A percentile compares a stretch with the other conserved stretches of the same genome.
Evolutionary conservation across 805 yeast species (phyloP).

Genomic region (Kregervanrija pseudodelftensis): DNA sequence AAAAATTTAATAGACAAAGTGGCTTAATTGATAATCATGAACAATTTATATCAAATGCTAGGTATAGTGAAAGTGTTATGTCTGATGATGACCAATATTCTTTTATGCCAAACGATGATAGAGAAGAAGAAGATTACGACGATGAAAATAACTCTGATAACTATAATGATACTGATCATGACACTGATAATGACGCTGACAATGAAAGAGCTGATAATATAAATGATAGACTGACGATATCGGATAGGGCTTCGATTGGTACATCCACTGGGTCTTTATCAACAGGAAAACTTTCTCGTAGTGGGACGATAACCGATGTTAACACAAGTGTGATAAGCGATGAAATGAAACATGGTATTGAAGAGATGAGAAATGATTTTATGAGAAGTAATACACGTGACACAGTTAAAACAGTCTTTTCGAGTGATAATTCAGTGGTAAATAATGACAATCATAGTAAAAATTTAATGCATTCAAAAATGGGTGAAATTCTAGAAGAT

Average conservation of each 20-base stretch:
- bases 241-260: background rate
- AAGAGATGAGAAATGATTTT: conserved; percentile 16
- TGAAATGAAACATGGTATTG: conserved; percentile 7
- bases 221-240: conserved; percentile 4
- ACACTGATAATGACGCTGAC: background rate
- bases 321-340: conserved; percentile 7
- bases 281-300: conserved; percentile 11
- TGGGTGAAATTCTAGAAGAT: too few species aligned
- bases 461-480: too few species aligned
- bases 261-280: conserved; percentile 19
- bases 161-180: background rate
- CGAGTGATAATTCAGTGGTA: too few species aligned
- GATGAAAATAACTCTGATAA: background rate
- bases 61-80: conserved; percentile 9
- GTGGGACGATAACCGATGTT: background rate
- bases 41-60: conserved; percentile 6
- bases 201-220: conserved; percentile 4
- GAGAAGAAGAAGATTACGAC: conserved; percentile 1
- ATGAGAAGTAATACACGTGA: conserved; percentile 8
- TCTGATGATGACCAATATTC: conserved; percentile 12
- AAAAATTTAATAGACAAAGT: background rate
- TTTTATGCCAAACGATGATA: conserved; percentile 18
- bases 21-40: conserved; percentile 1
- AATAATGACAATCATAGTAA: too few species aligned
- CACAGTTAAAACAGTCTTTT: too few species aligned